Percentiles rank a stretch among this genome's conserved stretches.
These are phyloP conservation scores for Exophiala sp. DNA, from an alignment of 2,329 filamentous ascomycete species.

Conservation along the genomic window DNA sequence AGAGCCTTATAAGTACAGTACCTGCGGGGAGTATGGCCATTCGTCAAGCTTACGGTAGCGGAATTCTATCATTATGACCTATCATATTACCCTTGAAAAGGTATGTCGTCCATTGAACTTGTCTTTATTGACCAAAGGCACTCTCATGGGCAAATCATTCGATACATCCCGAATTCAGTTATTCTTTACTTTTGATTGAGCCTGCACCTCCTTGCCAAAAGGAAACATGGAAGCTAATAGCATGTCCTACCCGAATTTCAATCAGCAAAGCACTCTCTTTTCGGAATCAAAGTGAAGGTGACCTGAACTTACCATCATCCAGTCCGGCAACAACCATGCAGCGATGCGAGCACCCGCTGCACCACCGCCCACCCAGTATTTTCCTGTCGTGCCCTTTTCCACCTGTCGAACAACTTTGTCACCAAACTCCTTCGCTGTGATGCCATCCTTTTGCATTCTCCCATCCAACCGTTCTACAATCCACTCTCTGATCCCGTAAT, in stretches of 20 bases:
- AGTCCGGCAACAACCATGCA: constrained; percentile 10
- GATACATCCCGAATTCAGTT: background rate
- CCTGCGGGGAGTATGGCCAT: no score
- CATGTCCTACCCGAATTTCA: constrained; percentile 4
- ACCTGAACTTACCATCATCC: constrained; percentile 10
- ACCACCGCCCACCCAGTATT: constrained; percentile 15
- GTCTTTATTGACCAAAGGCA: no score
- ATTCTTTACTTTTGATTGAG: constrained; percentile 1
- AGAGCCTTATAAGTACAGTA: no score
- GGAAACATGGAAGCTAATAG: constrained; percentile 6
- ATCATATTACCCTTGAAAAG: no score
- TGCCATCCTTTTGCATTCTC: constrained; percentile 12
- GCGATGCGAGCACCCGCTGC: constrained; percentile 5
- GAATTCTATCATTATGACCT: no score
- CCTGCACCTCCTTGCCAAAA: constrained; percentile 3
- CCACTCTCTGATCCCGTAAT: constrained; percentile 12
- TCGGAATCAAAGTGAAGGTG: background rate
- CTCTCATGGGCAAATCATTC: no score
- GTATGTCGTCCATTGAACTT: no score
- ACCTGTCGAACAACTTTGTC: constrained; percentile 17
- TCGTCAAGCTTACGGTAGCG: no score
- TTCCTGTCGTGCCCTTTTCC: constrained; percentile 17
- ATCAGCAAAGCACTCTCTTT: background rate
- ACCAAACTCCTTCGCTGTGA: constrained; percentile 12
- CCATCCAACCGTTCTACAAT: constrained; percentile 12